These are phyloP conservation scores for Fusarium acutatum DNA, from an alignment of 2,329 filamentous ascomycete species.

Conservation along the genomic window DNA sequence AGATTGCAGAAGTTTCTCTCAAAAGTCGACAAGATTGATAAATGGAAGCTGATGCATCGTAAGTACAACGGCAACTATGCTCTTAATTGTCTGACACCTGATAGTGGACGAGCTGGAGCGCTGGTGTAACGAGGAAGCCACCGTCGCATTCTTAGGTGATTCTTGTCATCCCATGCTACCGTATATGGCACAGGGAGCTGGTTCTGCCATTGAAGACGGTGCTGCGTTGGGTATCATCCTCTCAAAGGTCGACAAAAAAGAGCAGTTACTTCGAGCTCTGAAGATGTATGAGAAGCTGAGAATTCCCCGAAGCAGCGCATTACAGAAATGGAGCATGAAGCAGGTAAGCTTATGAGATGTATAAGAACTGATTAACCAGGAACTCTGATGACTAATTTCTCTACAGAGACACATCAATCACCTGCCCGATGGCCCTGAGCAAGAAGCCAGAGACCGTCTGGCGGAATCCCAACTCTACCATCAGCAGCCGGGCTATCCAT, in stretches of 20 bases:
- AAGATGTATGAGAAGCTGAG: background rate
- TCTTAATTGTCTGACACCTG: background rate
- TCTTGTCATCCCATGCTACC: background rate
- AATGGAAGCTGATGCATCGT: background rate
- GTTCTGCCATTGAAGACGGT: background rate
- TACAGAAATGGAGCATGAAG: background rate
- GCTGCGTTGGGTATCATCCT: background rate
- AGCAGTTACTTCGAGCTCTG: background rate
- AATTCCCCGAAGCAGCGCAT: background rate
- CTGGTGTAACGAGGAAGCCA: background rate
- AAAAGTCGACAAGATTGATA: background rate
- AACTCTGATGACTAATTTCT: fast-evolving
- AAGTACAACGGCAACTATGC: background rate
- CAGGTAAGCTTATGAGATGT: background rate
- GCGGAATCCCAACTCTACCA: background rate
- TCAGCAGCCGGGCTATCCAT: background rate
- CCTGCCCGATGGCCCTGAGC: background rate
- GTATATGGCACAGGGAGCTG: background rate
- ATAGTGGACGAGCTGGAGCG: background rate
- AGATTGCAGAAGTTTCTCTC: background rate
- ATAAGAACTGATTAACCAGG: background rate
- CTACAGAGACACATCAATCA: background rate
- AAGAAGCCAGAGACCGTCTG: background rate
- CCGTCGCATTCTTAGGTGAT: background rate
- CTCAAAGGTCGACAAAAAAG: background rate